Base-by-base conservation (phyloP, 257 asterid species). In the Solanum neorickii region DNA sequence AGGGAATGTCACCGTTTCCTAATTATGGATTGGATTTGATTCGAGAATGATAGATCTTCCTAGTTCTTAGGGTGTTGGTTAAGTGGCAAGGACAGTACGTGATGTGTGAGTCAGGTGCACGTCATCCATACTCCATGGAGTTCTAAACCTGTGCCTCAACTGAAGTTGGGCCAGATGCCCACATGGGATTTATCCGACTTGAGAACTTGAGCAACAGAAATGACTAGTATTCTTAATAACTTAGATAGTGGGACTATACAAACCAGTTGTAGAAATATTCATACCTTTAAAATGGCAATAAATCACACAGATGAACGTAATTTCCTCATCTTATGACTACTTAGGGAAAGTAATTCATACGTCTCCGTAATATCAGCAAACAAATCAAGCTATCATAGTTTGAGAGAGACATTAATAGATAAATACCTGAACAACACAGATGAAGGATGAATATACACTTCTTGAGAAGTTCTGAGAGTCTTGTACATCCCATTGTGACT, bases 361-460 rank as follows among this genome's bases (percentile, higher is more conserved):
- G 1, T 20, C 18, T 82, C 70, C 2, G 1, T 82, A 35, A 27
- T 82, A 82, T 33, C 25, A 29, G 68, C 31, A 25, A 60, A 52
- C 20, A 2, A 37, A 56, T 33, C 14, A 83, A 83, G 31, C 52
- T 83, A 52, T 83, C 11, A 59, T 0, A 52, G 6, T 25, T 39
- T 8, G 3, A 49, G 15, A 2, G 12, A 46, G 16, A 60, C 8
- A 7, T 21, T 21, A 60, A 3, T 18, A 27, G 12, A 29, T 82
- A 59, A 87, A 83, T 83, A 94, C 99, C 99, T 95, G 95, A 97
- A 97, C 92, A 97, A 87, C 87, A 95, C 96, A 12, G 99, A 97
- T 47, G 99, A 97, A 89, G 99, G 99, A 90, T 97, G 99, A 87
- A 97, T 92, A 84, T 95, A 95, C 46, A 96, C 99, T 90, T 95